Conservation (phyloP, 371 early-diverging fungal genomes). For the Blakeslea trispora region DNA sequence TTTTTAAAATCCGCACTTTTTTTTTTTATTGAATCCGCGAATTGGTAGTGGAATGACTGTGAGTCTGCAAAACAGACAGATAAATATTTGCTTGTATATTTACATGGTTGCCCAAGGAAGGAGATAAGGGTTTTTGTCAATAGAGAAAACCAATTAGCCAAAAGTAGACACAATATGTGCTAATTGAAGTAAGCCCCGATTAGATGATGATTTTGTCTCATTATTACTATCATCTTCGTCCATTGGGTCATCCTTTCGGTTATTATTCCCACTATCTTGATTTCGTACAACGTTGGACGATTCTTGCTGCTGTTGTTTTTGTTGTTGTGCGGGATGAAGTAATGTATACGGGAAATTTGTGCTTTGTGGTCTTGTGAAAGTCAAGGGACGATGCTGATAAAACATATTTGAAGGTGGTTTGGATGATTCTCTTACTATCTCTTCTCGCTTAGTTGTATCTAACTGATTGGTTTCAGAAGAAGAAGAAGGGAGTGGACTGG, state of each 20-base stretch:
- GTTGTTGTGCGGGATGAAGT: constrained; percentile 30
- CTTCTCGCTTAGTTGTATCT: no score
- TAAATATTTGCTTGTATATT: no score
- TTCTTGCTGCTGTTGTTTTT: constrained; percentile 5
- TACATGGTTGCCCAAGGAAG: no score
- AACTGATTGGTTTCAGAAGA: no score
- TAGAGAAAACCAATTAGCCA: constrained; percentile 21
- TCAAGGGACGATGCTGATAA: constrained; percentile 39
- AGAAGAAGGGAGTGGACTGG: no score
- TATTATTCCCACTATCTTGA: constrained; percentile 21
- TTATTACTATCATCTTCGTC: constrained; percentile 13
- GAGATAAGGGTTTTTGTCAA: no score
- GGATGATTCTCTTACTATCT: background rate
- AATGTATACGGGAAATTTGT: constrained; percentile 30
- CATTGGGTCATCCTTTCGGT: constrained; percentile 16
- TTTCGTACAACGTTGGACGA: constrained; percentile 15
- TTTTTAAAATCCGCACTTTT: no score
- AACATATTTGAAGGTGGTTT: constrained; percentile 12
- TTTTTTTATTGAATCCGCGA: no score
- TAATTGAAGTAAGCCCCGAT: constrained; percentile 30
- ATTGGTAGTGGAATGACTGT: no score
- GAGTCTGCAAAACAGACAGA: no score
- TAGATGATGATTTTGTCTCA: constrained; percentile 14
- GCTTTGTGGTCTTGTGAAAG: constrained; percentile 19
- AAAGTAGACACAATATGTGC: constrained; percentile 49